Base-by-base conservation (phyloP, 768 basidiomycete species). In the Leccinum truebloodii region DNA sequence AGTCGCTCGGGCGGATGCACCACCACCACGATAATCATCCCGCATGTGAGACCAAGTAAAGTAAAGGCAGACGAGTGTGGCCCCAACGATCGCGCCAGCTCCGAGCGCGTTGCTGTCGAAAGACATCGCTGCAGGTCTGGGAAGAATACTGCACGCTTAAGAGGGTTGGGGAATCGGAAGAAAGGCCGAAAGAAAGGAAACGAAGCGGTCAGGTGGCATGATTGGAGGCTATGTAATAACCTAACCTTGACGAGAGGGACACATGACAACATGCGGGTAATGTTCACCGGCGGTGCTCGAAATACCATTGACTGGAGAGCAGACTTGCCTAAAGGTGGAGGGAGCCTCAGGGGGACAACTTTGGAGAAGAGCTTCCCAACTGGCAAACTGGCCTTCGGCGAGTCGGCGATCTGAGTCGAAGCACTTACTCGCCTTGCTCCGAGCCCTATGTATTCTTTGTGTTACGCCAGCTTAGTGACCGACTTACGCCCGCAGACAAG, bases 121-220 rank as follows among this genome's bases (percentile, higher is more conserved):
- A 8, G 28, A n/a, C 54, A 63, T 63, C 12, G 26, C 6, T 34
- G 34, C 28, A 3, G 2, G 18, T 35, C 39, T 41, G 39, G 39
- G 20, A 4, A 6, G 16, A 24, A 8, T 7, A 26, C 26, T 26
- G 30, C 18, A 58, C 58, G 12, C 39, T 26, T 22, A 6, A 9
- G 30, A 6, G 24, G 20, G 22, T 83, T 2, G 4, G 22, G 46
- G 48, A 49, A 22, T 39, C 34, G 44, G 69, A 66, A 49, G 22
- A 49, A 49, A 49, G 14, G 22, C 44, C 1, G 44, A 46, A 46
- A 20, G 44, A 46, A 46, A 46, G 20, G 44, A 20, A 46, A 46
- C 7, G 39, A 18, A 18, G 39, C 18, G 39, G 14, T 0, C 39
- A 41, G 39, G 39, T 18, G 8, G 14, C 34, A 41, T 41, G 18